Percentiles rank a stretch among this genome's conserved stretches.
Evolutionary conservation across 2,329 filamentous ascomycete genomes (phyloP).

Genomic region (Sporothrix sp.): DNA sequence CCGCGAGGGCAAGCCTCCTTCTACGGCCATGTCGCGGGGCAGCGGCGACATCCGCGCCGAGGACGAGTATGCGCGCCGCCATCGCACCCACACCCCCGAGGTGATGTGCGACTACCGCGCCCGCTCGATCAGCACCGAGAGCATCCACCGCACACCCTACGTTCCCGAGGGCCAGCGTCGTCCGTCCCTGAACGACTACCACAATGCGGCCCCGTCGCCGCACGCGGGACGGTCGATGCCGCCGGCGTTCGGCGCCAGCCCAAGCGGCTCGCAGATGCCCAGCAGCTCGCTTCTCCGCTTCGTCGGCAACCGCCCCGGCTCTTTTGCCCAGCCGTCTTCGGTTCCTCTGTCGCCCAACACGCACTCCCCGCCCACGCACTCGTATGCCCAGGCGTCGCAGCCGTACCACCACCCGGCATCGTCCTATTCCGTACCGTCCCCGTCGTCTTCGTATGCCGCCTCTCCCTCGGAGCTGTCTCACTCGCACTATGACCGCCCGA

Average conservation of each 20-base stretch:
- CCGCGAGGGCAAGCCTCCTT: constrained; percentile 48
- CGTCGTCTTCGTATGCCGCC: constrained; percentile 1
- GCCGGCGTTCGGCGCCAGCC: constrained; percentile 17
- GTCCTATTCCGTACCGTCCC: constrained; percentile 12
- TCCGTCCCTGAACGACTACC: constrained; percentile 25
- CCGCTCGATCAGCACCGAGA: constrained; percentile 26
- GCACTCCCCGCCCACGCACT: constrained; percentile 18
- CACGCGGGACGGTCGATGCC: constrained; percentile 21
- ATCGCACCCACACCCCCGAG: constrained; percentile 27
- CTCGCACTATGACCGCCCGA: constrained; percentile 23
- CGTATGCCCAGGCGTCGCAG: constrained; percentile 18
- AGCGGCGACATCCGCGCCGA: constrained; percentile 18
- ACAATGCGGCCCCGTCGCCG: constrained; percentile 12
- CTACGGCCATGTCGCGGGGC: too few relatives aligned
- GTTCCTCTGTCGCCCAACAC: constrained; percentile 25
- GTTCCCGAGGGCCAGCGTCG: constrained; percentile 23
- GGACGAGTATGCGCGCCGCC: constrained; percentile 24
- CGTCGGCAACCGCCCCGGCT: constrained; percentile 7
- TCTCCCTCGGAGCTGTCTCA: constrained; percentile 2
- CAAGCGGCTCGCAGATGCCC: constrained; percentile 19
- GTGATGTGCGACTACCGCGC: constrained; percentile 21
- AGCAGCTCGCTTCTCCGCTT: constrained; percentile 14
- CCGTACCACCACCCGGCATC: constrained; percentile 12
- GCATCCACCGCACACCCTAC: constrained; percentile 24
- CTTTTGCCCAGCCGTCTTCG: constrained; percentile 21